Evolutionary conservation across 768 basidiomycete species (phyloP), one percentile per base, ranked within the genome.

Genomic region (Suillus subaureus): DNA sequence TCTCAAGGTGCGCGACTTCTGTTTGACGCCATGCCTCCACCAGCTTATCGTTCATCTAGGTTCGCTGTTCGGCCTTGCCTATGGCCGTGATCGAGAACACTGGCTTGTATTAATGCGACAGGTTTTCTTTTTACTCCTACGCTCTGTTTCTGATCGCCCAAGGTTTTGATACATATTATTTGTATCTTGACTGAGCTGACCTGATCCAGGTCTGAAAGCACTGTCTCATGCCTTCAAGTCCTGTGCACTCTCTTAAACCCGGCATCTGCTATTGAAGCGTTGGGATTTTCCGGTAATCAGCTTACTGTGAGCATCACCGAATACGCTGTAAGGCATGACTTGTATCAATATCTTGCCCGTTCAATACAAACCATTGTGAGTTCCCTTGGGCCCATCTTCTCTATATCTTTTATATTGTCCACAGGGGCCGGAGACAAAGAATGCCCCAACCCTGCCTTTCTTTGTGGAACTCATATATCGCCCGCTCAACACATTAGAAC

Each of bases 31-130:
- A 31, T 56, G 7, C 26, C 42, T 39, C 26, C 4, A 28, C 31
- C 54, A 39, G 18, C 31, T 58, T 9, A 33, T 63, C 8, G 16
- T 61, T 69, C 39, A 49, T 63, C 31, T 43, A 87, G 86, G 71
- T 21, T 69, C 73, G 6, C 68, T 88, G 3, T 81, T 84, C 64
- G 69, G 76, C 9, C 79, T 79, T 12, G 80, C 78, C 7, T 68
- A 62, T 13, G 79, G 81, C 13, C 69, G 76, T 3, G 75, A 84
- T 66, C 66, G 73, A 23, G 72, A 74, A 9, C 87, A 84, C 66
- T 92, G 90, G 90, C 68, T 86, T n/a, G 81, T 86, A 3, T 82
- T 93, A 18, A 78, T 92, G 8, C 79, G 82, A 28, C 84, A 83
- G 67, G 73, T 81, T 0, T 72, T 81, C 9, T 54, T 86, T 21